Evolutionary conservation across 1,139 yeast genomes (phyloP).

Genomic region (Geotrichum macrosporum): DNA sequence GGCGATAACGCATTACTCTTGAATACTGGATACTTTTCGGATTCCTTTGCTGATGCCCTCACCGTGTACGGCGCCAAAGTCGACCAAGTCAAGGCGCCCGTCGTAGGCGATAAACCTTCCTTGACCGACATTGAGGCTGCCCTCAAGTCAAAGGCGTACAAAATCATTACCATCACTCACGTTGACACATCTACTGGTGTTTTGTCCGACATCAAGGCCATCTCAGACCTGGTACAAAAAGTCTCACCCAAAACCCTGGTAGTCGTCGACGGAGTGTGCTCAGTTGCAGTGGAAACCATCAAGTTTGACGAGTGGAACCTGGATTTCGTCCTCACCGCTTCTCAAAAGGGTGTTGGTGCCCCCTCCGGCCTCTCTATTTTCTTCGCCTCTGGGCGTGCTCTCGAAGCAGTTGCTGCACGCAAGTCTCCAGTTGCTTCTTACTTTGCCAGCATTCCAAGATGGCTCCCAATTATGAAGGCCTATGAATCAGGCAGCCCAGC

Average conservation of each 20-base stretch:
- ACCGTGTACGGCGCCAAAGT: constrained; percentile 72
- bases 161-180: constrained; percentile 80
- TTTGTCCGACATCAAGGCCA: constrained; percentile 62
- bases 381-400: constrained; percentile 70
- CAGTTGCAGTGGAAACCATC: constrained; percentile 81
- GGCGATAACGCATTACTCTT: constrained; percentile 70
- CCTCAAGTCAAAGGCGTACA: constrained; percentile 50
- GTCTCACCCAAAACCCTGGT: constrained; percentile 76
- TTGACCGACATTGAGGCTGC: constrained; percentile 54
- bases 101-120: constrained; percentile 68
- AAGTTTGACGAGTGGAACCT: constrained; percentile 87
- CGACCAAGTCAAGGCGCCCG: constrained; percentile 53
- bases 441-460: constrained; percentile 73
- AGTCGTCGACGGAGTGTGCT: constrained; percentile 91
- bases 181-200: constrained; percentile 97
- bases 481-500: constrained; percentile 80
- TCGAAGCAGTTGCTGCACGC: constrained; percentile 50
- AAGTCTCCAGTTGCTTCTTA: constrained; percentile 58
- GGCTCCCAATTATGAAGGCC: constrained; percentile 86
- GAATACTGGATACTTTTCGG: constrained; percentile 92
- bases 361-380: constrained; percentile 88
- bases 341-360: constrained; percentile 93
- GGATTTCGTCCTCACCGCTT: constrained; percentile 84
- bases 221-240: constrained; percentile 57
- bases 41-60: constrained; percentile 77